Evolutionary conservation across 352 stramenopile genomes (phyloP), one percentile per base, ranked within the genome.

Genomic region (Pythium periplocum): DNA sequence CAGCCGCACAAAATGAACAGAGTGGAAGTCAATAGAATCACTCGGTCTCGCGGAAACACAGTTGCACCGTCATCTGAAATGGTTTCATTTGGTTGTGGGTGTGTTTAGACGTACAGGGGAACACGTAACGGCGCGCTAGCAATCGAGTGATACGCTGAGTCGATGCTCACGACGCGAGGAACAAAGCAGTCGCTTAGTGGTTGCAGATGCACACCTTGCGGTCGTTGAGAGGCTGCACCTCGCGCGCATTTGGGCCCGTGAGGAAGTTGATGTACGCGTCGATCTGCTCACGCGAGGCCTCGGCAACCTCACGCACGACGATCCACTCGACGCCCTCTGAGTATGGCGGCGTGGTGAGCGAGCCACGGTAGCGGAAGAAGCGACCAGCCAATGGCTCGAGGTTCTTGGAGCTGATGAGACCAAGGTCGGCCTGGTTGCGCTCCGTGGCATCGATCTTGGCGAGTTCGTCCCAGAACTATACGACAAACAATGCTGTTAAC

Each of bases 261-360:
- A 90, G 61, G 36, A 70, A 65, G n/a, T 70, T 59, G 4, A 61
- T 62, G 61, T 79, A 87, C 4, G 55, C 45, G 30, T 70, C 59
- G 30, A 90, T 62, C 60, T 90, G 79, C 45, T 71, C 67, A 2
- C 46, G 39, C 0, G 77, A 88, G 1, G 69, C 69, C 49, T 85
- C 65, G 10, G 71, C 64, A 31, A 77, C 65, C 32, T 86, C 68
- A 35, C 61, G 56, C 34, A 78, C 61, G 5, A 90, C 71, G 59
- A 83, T 63, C 80, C 80, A 90, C 60, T 85, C 60, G 41, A 90
- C 79, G 5, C 78, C 77, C 55, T 90, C 80, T 7, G 73, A 70
- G 69, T 82, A 90, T n/a, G 80, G 80, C 7, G 80, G 75, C 10
- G 80, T 90, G 26, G 80, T 90, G 12, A 90, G 65, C 38, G 77